A percentile compares a stretch with the other conserved stretches of the same genome.
These are phyloP conservation scores for Lathyrus aphaca DNA, from an alignment of 306 rosid genomes.

Conservation along the genomic window DNA sequence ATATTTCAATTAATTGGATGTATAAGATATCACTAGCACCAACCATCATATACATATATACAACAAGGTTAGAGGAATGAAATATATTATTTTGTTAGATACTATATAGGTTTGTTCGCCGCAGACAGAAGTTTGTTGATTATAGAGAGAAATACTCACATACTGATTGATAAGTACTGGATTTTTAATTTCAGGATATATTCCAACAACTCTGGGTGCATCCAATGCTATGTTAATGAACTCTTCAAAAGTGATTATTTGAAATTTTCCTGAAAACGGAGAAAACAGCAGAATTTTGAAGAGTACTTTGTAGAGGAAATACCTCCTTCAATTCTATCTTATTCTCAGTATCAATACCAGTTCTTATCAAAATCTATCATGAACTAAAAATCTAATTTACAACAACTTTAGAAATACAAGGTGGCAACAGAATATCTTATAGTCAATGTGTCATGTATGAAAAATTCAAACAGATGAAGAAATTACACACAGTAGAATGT, in stretches of 20 bases:
- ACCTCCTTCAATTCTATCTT: slow-evolving; percentile 15
- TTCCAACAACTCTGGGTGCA: slow-evolving; percentile 90
- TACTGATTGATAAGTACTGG: slow-evolving; percentile 82
- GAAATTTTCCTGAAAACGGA: slow-evolving; percentile 62
- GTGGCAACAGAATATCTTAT: slow-evolving; percentile 13
- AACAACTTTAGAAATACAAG: slow-evolving; percentile 1
- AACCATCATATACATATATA: neutral
- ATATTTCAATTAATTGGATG: slow-evolving; percentile 7
- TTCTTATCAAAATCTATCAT: slow-evolving; percentile 15
- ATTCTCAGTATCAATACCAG: slow-evolving; percentile 2
- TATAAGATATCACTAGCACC: slow-evolving; percentile 1
- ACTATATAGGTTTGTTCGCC: neutral
- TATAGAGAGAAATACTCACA: slow-evolving; percentile 61
- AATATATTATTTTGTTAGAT: slow-evolving; percentile 17
- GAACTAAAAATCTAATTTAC: neutral
- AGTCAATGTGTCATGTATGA: neutral
- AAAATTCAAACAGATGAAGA: slow-evolving; percentile 21
- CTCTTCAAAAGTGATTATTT: slow-evolving; percentile 87
- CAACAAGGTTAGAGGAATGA: slow-evolving; percentile 5
- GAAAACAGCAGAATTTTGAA: neutral
- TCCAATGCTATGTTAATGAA: slow-evolving; percentile 81
- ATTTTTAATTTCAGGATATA: slow-evolving; percentile 91
- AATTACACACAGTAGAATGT: slow-evolving; percentile 24
- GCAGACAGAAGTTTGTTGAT: slow-evolving; percentile 16
- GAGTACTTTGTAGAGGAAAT: neutral